Conservation (phyloP, 805 yeast genomes). For the Ogataea paraovalis region DNA sequence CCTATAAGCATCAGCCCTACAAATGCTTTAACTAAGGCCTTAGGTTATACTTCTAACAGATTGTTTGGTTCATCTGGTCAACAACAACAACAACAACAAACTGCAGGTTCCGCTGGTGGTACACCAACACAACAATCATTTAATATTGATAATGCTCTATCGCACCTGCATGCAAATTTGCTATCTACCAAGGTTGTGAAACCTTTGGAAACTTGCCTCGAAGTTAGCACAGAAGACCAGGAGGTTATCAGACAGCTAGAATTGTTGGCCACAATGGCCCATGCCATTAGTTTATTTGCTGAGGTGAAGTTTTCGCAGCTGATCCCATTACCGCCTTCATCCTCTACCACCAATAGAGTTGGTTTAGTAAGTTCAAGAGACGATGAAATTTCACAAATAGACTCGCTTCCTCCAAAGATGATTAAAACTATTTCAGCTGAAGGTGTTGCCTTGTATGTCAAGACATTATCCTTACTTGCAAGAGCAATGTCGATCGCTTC, state of each 20-base stretch:
- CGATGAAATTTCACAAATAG: constrained; percentile 33
- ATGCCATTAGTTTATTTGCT: constrained; percentile 83
- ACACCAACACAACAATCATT: constrained; percentile 12
- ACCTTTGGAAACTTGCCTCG: constrained; percentile 23
- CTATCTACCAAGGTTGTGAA: constrained; percentile 19
- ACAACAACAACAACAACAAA: constrained; percentile 10
- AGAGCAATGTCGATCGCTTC: constrained; percentile 83
- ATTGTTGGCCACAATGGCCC: constrained; percentile 81
- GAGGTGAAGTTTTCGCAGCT: constrained; percentile 86
- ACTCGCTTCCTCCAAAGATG: constrained; percentile 52
- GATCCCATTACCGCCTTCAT: constrained; percentile 66
- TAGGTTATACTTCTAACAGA: constrained; percentile 83
- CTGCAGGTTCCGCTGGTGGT: background rate
- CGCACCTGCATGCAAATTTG: constrained; percentile 15
- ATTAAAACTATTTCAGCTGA: constrained; percentile 69
- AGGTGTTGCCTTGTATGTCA: constrained; percentile 80
- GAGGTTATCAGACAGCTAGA: constrained; percentile 52
- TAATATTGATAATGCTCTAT: constrained; percentile 14
- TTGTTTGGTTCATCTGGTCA: constrained; percentile 54
- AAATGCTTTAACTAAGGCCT: constrained; percentile 82
- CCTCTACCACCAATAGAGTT: constrained; percentile 14
- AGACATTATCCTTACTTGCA: constrained; percentile 76
- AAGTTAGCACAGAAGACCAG: constrained; percentile 28
- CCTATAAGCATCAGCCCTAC: constrained; percentile 76
- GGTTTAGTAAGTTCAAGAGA: constrained; percentile 11